These are phyloP conservation scores for Phascolomyces articulosus DNA, from an alignment of 371 early-diverging fungal genomes.

Conservation along the genomic window DNA sequence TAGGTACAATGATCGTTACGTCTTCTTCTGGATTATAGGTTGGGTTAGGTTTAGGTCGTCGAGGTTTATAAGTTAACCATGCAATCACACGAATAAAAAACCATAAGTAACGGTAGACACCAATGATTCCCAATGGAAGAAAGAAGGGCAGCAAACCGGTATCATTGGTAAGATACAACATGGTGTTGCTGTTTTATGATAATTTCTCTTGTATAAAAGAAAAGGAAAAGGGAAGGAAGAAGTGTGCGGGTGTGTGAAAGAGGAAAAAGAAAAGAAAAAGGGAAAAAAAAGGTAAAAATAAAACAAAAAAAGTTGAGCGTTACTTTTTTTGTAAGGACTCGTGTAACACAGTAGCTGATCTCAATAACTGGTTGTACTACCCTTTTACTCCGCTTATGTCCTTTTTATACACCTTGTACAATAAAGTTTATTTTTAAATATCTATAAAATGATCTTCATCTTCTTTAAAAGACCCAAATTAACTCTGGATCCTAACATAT, in stretches of 20 bases:
- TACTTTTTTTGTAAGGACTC: conserved; percentile 9
- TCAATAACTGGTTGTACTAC: conserved; percentile 1
- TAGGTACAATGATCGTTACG: conserved; percentile 73
- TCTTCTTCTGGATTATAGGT: conserved; percentile 59
- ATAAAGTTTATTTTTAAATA: no score
- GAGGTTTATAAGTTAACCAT: conserved; percentile 51
- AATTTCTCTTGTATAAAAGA: no score
- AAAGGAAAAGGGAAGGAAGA: not conserved
- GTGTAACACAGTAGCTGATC: conserved; percentile 2
- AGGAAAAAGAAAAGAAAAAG: conserved; percentile 8
- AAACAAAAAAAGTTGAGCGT: conserved; percentile 4
- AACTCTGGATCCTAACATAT: no score
- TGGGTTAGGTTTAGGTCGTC: conserved; percentile 50
- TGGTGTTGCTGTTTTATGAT: conserved; percentile 16
- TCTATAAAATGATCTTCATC: no score
- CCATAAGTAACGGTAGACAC: conserved; percentile 74
- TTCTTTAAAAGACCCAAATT: no score
- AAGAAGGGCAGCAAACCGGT: conserved; percentile 61
- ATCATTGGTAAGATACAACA: conserved; percentile 73
- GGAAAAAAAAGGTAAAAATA: conserved; percentile 13
- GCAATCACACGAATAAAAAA: conserved; percentile 61
- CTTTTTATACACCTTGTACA: not conserved
- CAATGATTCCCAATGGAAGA: conserved; percentile 71
- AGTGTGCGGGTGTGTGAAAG: not conserved
- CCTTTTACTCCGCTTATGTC: not conserved